These are phyloP conservation scores for Eucalyptus cladocalyx DNA, from an alignment of 345 rosid species.

Conservation along the genomic window DNA sequence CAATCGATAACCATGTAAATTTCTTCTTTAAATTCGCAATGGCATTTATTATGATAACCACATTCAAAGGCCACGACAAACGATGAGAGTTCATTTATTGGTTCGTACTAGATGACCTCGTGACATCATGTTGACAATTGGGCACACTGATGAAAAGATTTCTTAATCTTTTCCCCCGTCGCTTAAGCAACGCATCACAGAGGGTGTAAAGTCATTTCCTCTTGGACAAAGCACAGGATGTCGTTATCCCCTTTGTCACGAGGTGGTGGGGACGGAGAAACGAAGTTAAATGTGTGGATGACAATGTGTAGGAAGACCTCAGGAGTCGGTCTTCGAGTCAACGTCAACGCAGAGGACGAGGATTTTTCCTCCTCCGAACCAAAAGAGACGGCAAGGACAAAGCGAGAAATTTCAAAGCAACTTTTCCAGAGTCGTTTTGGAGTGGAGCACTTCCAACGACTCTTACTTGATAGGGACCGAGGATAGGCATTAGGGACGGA, in stretches of 20 bases:
- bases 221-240: background rate
- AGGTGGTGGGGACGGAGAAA: background rate
- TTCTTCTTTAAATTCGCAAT: background rate
- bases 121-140: background rate
- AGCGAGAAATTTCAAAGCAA: background rate
- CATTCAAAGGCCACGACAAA: background rate
- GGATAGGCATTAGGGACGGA: background rate
- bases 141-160: background rate
- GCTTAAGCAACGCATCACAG: background rate
- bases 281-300: background rate
- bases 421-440: background rate
- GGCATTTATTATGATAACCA: background rate
- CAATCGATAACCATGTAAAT: background rate
- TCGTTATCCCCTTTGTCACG: background rate
- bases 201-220: background rate
- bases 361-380: too few species aligned
- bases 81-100: background rate
- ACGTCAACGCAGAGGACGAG: background rate
- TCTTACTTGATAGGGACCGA: background rate
- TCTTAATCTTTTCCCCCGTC: background rate
- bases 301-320: background rate
- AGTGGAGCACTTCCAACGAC: background rate
- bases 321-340: background rate
- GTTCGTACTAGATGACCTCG: background rate
- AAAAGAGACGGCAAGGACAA: too few species aligned